phyloP scores from a whole-genome alignment of 2,329 filamentous ascomycete species.

The Colletotrichum eremochloae region DNA sequence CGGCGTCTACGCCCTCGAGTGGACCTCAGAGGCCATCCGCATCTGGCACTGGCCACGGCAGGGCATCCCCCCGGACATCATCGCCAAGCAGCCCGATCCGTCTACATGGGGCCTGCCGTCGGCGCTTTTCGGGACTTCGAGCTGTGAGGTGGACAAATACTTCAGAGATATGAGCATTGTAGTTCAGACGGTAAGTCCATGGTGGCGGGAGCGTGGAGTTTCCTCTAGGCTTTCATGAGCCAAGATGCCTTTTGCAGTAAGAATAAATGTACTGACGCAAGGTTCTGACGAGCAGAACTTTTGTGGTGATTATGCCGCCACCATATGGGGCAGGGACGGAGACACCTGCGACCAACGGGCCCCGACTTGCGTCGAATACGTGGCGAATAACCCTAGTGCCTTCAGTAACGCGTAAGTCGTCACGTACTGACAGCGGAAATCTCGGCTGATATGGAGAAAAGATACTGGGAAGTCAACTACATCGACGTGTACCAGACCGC shows the following conservation, averaged over 20 bases:
- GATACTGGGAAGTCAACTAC: conserved; percentile 67
- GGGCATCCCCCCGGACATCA: conserved; percentile 75
- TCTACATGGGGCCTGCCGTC: conserved; percentile 76
- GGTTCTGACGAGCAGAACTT: conserved; percentile 64
- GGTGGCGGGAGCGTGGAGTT: not conserved
- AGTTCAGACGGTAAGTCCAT: conserved; percentile 71
- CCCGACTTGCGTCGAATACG: conserved; percentile 61
- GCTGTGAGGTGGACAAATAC: conserved; percentile 74
- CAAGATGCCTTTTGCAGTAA: not conserved
- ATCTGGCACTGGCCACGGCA: conserved; percentile 83
- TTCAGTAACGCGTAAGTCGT: conserved; percentile 55
- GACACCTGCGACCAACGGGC: conserved; percentile 57
- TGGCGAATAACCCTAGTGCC: conserved; percentile 59
- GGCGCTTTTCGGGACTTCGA: conserved; percentile 74
- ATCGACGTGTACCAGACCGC: conserved; percentile 61
- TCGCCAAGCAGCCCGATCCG: conserved; percentile 70
- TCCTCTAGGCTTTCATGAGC: not conserved
- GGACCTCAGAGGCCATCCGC: conserved; percentile 76
- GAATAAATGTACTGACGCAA: conserved; percentile 1
- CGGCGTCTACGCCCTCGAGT: conserved; percentile 79
- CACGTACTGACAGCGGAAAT: not conserved
- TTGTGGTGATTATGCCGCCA: conserved; percentile 80
- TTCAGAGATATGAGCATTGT: conserved; percentile 80
- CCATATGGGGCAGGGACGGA: conserved; percentile 54
- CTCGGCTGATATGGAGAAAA: conserved; percentile 39